Evolutionary conservation across 2,329 filamentous ascomycete genomes (phyloP).

Genomic region (Botrytis sinoallii): DNA sequence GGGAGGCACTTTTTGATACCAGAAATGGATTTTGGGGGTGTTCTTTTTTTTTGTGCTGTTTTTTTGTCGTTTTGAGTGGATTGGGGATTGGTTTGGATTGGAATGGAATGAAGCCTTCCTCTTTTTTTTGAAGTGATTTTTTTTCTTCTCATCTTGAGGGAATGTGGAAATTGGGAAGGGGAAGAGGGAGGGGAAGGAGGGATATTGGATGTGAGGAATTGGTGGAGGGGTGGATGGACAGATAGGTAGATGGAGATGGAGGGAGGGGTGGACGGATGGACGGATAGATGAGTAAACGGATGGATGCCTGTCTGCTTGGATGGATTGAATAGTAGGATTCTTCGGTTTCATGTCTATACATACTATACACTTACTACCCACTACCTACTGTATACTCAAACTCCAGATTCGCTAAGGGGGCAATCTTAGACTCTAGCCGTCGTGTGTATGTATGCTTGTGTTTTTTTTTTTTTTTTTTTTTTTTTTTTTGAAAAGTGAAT

Average conservation of each 20-base stretch:
- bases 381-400: not conserved
- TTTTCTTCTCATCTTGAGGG: no score
- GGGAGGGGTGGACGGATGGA: no score
- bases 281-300: no score
- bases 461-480: not conserved
- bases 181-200: not conserved
- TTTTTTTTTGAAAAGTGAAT: not conserved
- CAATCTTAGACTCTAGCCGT: not conserved
- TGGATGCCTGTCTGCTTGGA: not conserved
- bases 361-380: not conserved
- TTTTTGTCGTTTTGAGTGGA: not conserved
- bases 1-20: conserved; percentile 15
- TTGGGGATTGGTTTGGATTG: no score
- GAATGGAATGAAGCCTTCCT: no score
- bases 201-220: not conserved
- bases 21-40: conserved; percentile 1
- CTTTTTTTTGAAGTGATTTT: no score
- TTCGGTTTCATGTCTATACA: conserved; percentile 13
- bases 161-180: not conserved
- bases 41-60: not conserved
- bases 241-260: no score
- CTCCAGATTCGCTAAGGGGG: not conserved
- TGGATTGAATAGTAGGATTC: not conserved
- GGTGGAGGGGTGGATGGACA: no score
- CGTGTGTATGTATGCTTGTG: not conserved